These are phyloP conservation scores for Rhizoctonia solani DNA, from an alignment of 1,284 basidiomycete species.

Conservation along the genomic window DNA sequence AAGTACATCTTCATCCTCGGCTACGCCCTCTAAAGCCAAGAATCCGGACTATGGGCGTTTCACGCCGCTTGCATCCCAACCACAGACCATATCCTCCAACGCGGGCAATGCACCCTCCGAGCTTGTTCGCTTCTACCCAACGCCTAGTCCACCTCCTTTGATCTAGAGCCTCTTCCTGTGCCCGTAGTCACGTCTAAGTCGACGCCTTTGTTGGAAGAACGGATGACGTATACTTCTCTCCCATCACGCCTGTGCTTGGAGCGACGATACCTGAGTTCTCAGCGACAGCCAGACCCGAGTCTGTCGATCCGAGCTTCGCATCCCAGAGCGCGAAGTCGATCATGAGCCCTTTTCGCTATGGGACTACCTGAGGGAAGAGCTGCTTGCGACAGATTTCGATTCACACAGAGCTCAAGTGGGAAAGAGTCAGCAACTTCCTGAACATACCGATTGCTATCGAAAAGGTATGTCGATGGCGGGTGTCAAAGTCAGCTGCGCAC, in stretches of 20 bases:
- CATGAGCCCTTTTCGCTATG: slow-evolving; percentile 75
- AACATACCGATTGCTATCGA: slow-evolving; percentile 92
- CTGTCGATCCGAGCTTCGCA: not conserved
- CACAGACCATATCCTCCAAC: slow-evolving; percentile 2
- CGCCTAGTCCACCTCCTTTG: slow-evolving; percentile 18
- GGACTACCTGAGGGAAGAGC: slow-evolving; percentile 88
- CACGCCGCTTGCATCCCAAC: slow-evolving; percentile 23
- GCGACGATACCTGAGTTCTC: slow-evolving; percentile 34
- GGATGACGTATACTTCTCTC: slow-evolving; percentile 61
- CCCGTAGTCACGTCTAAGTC: not conserved
- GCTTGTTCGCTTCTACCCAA: too few species aligned
- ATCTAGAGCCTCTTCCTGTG: not conserved
- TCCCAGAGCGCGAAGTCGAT: not conserved
- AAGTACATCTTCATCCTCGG: too few species aligned
- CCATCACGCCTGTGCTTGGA: slow-evolving; percentile 60
- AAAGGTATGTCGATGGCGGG: slow-evolving; percentile 59
- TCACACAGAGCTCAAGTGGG: slow-evolving; percentile 94
- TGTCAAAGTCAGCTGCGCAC: slow-evolving; percentile 32
- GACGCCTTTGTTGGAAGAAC: not conserved
- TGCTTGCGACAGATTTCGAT: slow-evolving; percentile 89
- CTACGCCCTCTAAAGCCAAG: too few species aligned
- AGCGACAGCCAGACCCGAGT: not conserved
- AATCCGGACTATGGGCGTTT: slow-evolving; percentile 29
- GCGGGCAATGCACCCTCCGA: too few species aligned
- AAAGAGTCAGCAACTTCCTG: slow-evolving; percentile 97